Evolutionary conservation across 768 basidiomycete genomes (phyloP).

Genomic region (Gloeopeniophorella convolvens): DNA sequence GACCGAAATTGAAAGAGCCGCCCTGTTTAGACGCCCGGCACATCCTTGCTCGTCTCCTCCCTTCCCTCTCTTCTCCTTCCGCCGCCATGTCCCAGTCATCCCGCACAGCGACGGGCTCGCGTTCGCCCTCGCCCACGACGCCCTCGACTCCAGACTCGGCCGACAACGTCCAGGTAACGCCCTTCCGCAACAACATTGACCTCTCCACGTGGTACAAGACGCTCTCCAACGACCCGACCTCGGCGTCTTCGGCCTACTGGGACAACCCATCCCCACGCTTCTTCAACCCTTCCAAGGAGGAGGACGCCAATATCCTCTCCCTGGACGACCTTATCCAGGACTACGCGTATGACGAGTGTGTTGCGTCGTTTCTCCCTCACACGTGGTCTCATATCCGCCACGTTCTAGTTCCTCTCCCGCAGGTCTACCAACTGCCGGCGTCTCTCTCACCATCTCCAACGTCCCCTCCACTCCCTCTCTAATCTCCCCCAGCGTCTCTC

Average conservation of each 20-base stretch:
- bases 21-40: no score
- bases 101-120: conserved; percentile 45
- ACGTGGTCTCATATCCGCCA: conserved; percentile 18
- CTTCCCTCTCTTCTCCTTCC: not conserved
- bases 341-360: conserved; percentile 72
- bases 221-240: conserved; percentile 36
- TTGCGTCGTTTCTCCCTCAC: conserved; percentile 17
- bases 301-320: conserved; percentile 50
- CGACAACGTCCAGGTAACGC: conserved; percentile 44
- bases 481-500: not conserved
- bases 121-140: conserved; percentile 65
- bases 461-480: not conserved
- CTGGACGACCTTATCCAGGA: conserved; percentile 71
- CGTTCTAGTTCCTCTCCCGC: conserved; percentile 5
- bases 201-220: conserved; percentile 54
- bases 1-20: not conserved
- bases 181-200: conserved; percentile 48
- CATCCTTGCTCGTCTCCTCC: not conserved
- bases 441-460: not conserved
- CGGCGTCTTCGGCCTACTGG: conserved; percentile 36
- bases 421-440: not conserved
- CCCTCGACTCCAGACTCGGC: conserved; percentile 62
- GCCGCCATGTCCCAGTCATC: conserved; percentile 54
- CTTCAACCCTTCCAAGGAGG: conserved; percentile 39
- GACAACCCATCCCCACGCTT: conserved; percentile 35